Evolutionary conservation across 495 filamentous ascomycete species (phyloP), one percentile per base, ranked within the genome.

Genomic region (Achaetomiella virescens): DNA sequence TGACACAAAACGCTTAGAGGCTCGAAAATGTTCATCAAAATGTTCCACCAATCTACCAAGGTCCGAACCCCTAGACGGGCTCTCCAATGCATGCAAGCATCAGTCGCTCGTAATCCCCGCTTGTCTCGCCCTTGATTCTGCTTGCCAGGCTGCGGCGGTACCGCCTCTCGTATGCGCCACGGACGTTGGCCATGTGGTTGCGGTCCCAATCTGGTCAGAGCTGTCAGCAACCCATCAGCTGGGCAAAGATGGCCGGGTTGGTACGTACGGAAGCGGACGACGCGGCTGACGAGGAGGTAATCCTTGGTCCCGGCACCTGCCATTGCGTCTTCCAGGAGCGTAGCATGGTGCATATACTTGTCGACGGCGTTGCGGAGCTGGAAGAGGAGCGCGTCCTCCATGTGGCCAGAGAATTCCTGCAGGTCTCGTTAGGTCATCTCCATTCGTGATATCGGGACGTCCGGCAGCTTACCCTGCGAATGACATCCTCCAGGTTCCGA

Each of bases 221-320:
- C 1, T 35, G 35, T 58, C 36, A 58, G 43, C n/a, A 29, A 14
- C 24, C 6, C 1, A 20, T 0, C 11, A 17, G 42, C 8, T 3
- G 1, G 7, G 7, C 6, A 21, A 43, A 12, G 27, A 22, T 2
- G 36, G 43, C 17, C 12, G 2, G 41, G 43, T 3, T 17, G 6
- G 2, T 1, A 54, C 57, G 17, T 59, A 59, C 57, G 90, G 29
- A 79, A 66, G 35, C 87, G 77, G 6, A 96, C 81, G 11, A 91
- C 77, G 11, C 91, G 72, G 22, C 82, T 76, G 31, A 90, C 78
- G n/a, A 97, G 73, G 37, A 87, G 71, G 24, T 86, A 76, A 58
- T 97, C 92, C 67, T 91, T 91, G 1, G 92, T 97, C 0, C 92
- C 92, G 49, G 84, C 58, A 0, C 92, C 93, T 9, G 81, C 79